These are phyloP conservation scores for Dactylella cylindrospora DNA, from an alignment of 2,329 filamentous ascomycete genomes.

Conservation along the genomic window DNA sequence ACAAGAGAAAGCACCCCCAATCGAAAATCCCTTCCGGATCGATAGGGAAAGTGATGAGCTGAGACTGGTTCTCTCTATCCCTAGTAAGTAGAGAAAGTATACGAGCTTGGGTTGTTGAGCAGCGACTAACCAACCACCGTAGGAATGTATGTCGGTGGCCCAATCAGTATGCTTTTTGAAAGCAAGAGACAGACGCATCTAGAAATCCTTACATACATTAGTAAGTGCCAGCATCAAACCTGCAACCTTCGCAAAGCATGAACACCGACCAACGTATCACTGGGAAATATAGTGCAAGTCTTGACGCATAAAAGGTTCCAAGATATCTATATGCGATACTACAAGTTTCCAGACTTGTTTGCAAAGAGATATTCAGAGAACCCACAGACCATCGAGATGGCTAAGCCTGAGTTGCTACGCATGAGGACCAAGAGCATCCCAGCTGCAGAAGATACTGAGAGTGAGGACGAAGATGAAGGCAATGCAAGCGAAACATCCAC, in stretches of 20 bases:
- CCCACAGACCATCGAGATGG: no score
- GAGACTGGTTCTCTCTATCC: neutral
- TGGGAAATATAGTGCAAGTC: conserved; percentile 13
- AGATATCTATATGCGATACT: neutral
- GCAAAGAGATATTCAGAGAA: neutral
- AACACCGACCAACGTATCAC: no score
- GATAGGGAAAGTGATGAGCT: conserved; percentile 6
- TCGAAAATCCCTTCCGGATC: neutral
- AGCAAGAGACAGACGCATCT: conserved; percentile 6
- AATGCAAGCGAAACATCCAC: neutral
- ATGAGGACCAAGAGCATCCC: no score
- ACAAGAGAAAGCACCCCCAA: conserved; percentile 1
- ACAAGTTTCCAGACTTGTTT: neutral
- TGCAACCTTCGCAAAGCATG: no score
- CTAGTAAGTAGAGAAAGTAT: conserved; percentile 1
- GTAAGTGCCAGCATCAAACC: neutral
- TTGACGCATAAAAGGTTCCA: conserved; percentile 7
- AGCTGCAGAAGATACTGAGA: no score
- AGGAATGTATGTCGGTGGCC: conserved; percentile 13
- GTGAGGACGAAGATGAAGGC: neutral
- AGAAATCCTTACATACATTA: conserved; percentile 12
- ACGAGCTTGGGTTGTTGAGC: neutral
- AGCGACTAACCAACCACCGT: neutral
- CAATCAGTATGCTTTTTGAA: conserved; percentile 15
- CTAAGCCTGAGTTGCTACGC: no score